A percentile compares a stretch with the other conserved stretches of the same genome.
These are phyloP conservation scores for Pleurotus salmoneostramineus DNA, from an alignment of 768 basidiomycete genomes.

Conservation along the genomic window DNA sequence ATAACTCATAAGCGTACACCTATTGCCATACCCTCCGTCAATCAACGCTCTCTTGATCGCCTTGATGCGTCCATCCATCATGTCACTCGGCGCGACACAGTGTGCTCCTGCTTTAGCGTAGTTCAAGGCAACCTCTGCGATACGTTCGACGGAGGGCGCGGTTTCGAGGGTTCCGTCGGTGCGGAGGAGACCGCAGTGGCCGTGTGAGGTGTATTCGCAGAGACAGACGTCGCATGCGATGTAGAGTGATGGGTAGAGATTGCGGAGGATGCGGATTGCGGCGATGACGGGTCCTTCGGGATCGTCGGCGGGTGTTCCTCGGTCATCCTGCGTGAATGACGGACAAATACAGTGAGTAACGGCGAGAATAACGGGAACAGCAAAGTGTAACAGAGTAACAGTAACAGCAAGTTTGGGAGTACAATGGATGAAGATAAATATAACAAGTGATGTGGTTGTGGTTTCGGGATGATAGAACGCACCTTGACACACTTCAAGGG, in stretches of 20 bases:
- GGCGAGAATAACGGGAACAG: not conserved
- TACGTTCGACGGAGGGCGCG: conserved; percentile 75
- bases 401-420: not conserved
- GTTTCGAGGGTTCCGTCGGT: conserved; percentile 75
- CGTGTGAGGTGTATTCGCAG: conserved; percentile 99
- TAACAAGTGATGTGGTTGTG: not conserved
- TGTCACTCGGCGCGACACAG: conserved; percentile 97
- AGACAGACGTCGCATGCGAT: conserved; percentile 95
- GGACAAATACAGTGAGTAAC: not conserved
- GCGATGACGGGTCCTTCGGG: conserved; percentile 88
- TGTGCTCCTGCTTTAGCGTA: conserved; percentile 97
- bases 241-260: conserved; percentile 79
- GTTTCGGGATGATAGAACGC: not conserved
- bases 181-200: conserved; percentile 87
- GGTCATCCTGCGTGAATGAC: conserved; percentile 55
- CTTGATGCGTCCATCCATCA: conserved; percentile 97
- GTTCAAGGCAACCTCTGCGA: conserved; percentile 87
- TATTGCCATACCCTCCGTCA: conserved; percentile 80
- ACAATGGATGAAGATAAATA: no score
- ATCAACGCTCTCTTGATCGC: conserved; percentile 87
- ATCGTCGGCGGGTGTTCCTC: conserved; percentile 90
- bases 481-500: conserved; percentile 81
- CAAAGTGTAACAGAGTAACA: not conserved
- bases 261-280: conserved; percentile 76
- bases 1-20: conserved; percentile 93